Base-by-base conservation (phyloP, 2,329 filamentous ascomycete species). In the Tolypocladium amazonense region DNA sequence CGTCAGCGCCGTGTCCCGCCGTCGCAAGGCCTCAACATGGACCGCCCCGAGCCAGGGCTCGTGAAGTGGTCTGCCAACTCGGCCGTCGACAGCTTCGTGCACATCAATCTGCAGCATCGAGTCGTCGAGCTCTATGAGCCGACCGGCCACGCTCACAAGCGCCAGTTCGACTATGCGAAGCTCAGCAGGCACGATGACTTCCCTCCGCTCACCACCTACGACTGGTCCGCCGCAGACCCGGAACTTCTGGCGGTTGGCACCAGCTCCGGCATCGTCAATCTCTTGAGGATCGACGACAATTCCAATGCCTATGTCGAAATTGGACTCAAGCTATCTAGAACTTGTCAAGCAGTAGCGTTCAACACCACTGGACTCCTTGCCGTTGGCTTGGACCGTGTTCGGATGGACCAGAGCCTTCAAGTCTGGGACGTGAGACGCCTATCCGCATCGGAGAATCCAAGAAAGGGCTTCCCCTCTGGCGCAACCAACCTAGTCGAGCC, bases 271-370 rank as follows among this genome's bases (percentile, higher is more conserved):
- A 84, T 91, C 59, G 88, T 92, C 63, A 88, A 88, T 63, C 76
- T 95, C 25, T 75, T 94, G 59, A 82, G 86, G 62, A 81, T 94
- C 56, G 86, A 91, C 67, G 85, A 89, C 65, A 82, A 84, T 64
- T 87, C 81, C 58, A 90, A 83, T 67, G 82, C 80, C 39, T 83
- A 83, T 64, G 70, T 84, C 56, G 84, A 88, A 56, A 84, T 92
- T 62, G 83, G 84, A 25, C 81, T 92, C 55, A 90, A 89, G 70
- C 85, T 91, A 70, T 84, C 88, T 58, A 83, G 90, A 53, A 88
- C 88, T 52, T 93, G 89, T 67, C 90, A 93, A 67, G 88, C 89
- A 0, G 88, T 94, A 47, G 87, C 89, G 4, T 92, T 94, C 74
- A 93, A 86, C 68, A 85, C 83, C 4, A 80, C 79, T 6, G 87